Base-by-base conservation (phyloP, 1,284 basidiomycete species). In the Ustanciosporium gigantosporum region DNA sequence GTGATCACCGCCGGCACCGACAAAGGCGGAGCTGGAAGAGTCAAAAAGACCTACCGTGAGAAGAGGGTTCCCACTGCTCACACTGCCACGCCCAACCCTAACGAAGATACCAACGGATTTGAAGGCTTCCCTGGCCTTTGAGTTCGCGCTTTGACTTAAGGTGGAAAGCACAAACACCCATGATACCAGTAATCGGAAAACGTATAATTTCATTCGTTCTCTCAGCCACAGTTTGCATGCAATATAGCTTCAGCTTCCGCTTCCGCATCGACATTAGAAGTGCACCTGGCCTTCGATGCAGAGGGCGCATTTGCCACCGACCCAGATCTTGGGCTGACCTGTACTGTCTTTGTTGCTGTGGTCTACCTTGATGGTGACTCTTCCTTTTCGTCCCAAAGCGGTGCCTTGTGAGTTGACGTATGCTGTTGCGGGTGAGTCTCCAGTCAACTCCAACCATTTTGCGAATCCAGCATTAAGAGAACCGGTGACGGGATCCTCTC, bases 401-500 rank as follows among this genome's bases (percentile, higher is more conserved):
- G 56, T 53, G 4, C 69, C 69, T 29, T 72, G 69, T 14, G 53
- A 52, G 25, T 57, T 53, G 6, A 45, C 31, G 23, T 67, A 72
- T 16, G 41, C 47, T 2, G 36, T 43, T 2, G 50, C 41, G 1
- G 64, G 58, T 11, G 45, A 49, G 16, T 57, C 37, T 4, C 47
- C 58, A 1, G 55, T 43, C 11, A 29, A 16, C 25, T 62, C 58
- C 3, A 70, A 47, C 68, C 65, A 74, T 23, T 48, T 50, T 16
- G 65, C 68, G 9, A 71, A 44, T 3, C 68, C 69, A 14, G 65
- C 71, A 36, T 69, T 74, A 15, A 73, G 39, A 25, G 66, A 70
- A 14, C 73, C 73, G 0, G 68, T 71, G n/a, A 71, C 69, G 0
- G 73, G 66, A 44, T 73, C 73, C 36, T 73, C 66, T 25, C 43